Base-by-base conservation (phyloP, 345 rosid genomes). In the Moringa oleifera region DNA sequence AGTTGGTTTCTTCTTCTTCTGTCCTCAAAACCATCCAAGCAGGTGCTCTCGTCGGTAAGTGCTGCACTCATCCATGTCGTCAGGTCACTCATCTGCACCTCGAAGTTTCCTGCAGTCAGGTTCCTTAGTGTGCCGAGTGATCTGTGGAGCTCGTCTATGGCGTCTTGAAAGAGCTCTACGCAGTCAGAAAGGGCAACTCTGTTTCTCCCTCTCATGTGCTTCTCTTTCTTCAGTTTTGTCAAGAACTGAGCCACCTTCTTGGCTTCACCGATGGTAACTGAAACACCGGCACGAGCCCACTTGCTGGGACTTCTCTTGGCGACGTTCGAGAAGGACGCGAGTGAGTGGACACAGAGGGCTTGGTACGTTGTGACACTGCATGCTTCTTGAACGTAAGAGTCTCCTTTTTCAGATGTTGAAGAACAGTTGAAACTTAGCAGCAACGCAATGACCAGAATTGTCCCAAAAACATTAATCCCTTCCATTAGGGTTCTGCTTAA, bases 271-370 rank as follows among this genome's bases (percentile, higher is more conserved):
- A 88, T 59, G 0, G 92, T 78, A 15, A 94, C 96, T 2, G 97
- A 85, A 18, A 90, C 95, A 20, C 90, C 95, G 0, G 87, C 97
- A 23, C 96, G 75, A 0, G 99, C 90, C 97, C 97, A 94, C 69
- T 18, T 80, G 79, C 81, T 80, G 0, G 90, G 89, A 67, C 85
- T 90, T 37, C 57, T 78, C 70, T 71, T 79, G 16, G 97, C 97
- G 0, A 46, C 25, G 46, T 53, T 69, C 12, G 97, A 83, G 74
- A 88, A 90, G 9, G 89, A 76, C 4, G 88, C 59, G 0, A 94
- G 77, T 19, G 96, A 77, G 45, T 31, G 72, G 59, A 88, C 53
- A 69, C 98, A 90, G 13, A 93, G 70, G 50, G 77, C 58, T 9
- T 65, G 85, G 69, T 90, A 93, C 18, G 20, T 80, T 19, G 98